phyloP scores from a whole-genome alignment of 148 eudicot genomes.

The Arbutus unedo region DNA sequence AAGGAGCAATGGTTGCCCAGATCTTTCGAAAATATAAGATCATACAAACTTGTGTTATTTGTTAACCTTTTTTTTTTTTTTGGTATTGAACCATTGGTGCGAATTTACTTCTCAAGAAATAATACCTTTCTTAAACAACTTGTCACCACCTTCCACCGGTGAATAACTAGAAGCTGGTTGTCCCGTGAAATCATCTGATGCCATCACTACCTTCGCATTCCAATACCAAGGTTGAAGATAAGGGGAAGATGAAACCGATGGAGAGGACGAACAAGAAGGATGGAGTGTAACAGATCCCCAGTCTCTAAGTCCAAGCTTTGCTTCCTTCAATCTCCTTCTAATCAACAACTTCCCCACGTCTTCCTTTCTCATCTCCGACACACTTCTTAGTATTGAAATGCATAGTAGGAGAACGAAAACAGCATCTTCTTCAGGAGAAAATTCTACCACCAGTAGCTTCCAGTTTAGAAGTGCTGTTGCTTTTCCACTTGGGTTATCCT shows the following conservation, averaged over 20 bases:
- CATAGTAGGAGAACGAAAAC: conserved; percentile 66
- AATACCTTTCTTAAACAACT: conserved; percentile 62
- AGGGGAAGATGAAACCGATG: conserved; percentile 25
- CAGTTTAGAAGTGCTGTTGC: conserved; percentile 93
- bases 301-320: conserved; percentile 55
- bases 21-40: too few relatives aligned
- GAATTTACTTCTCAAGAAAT: conserved; percentile 20
- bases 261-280: conserved; percentile 38
- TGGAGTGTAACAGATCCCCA: conserved; percentile 80
- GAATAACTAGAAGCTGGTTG: conserved; percentile 41
- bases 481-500: conserved; percentile 73
- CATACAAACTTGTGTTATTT: background rate
- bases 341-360: conserved; percentile 70
- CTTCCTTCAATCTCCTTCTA: conserved; percentile 66
- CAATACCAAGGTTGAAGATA: conserved; percentile 84
- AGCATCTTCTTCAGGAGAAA: conserved; percentile 83
- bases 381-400: conserved; percentile 59
- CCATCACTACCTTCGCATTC: conserved; percentile 56
- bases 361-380: conserved; percentile 63
- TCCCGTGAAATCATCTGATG: conserved; percentile 31
- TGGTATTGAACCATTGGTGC: background rate
- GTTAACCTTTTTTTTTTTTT: background rate
- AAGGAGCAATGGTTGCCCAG: background rate
- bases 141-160: conserved; percentile 81
- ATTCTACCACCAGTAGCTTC: conserved; percentile 65